These are phyloP conservation scores for Auriscalpium vulgare DNA, from an alignment of 768 basidiomycete genomes.

Conservation along the genomic window DNA sequence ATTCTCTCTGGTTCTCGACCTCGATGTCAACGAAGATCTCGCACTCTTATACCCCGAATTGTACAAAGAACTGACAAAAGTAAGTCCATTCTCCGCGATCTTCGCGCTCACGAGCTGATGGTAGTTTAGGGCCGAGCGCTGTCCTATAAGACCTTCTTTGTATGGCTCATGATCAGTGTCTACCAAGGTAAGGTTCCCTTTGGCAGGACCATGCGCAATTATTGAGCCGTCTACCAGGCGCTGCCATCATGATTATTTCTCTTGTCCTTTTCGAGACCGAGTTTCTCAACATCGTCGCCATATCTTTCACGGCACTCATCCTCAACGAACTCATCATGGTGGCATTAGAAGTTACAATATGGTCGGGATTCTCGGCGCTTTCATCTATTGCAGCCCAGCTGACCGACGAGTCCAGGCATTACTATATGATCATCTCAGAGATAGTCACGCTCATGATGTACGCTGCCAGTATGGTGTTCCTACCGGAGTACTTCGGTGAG, in stretches of 20 bases:
- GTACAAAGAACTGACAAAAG: constrained; percentile 97
- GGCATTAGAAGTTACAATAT: constrained; percentile 94
- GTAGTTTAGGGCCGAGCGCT: constrained; percentile 75
- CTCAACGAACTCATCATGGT: constrained; percentile 99
- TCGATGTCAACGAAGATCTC: constrained; percentile 92
- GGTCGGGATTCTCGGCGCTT: constrained; percentile 35
- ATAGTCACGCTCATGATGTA: constrained; percentile 86
- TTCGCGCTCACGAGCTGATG: neutral
- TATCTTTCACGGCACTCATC: constrained; percentile 93
- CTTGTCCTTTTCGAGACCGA: constrained; percentile 94
- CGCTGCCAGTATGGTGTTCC: constrained; percentile 82
- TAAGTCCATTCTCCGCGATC: constrained; percentile 21
- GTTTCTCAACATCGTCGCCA: constrained; percentile 96
- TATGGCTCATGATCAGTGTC: constrained; percentile 94
- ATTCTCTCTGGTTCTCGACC: constrained; percentile 92
- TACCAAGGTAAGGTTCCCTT: constrained; percentile 69
- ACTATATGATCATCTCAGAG: constrained; percentile 91
- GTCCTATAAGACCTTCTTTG: constrained; percentile 97
- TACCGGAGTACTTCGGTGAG: constrained; percentile 96
- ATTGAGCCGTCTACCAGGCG: constrained; percentile 41
- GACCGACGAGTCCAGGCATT: constrained; percentile 51
- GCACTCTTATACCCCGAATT: constrained; percentile 94
- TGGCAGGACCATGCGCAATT: neutral
- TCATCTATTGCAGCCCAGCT: neutral
- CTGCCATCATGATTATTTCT: constrained; percentile 98